These are phyloP conservation scores for Metarhizium rileyi DNA, from an alignment of 2,329 filamentous ascomycete genomes.

Conservation along the genomic window DNA sequence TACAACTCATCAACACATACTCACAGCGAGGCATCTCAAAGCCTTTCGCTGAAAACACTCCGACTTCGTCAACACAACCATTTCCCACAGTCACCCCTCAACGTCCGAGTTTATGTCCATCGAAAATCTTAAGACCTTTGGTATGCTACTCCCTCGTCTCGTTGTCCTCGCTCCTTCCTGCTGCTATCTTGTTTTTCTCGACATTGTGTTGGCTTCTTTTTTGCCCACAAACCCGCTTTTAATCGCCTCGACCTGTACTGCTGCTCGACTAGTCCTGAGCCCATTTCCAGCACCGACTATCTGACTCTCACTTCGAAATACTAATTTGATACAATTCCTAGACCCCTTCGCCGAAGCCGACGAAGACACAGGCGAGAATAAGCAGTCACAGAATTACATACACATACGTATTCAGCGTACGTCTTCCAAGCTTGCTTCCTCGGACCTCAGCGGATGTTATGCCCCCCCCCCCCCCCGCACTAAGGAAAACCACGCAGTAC, in stretches of 20 bases:
- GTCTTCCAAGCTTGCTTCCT: conserved; percentile 25
- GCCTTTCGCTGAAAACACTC: conserved; percentile 37
- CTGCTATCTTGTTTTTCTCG: background rate
- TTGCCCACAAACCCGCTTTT: background rate
- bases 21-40: conserved; percentile 35
- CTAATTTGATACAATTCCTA: conserved; percentile 25
- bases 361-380: conserved; percentile 94
- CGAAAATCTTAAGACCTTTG: conserved; percentile 96
- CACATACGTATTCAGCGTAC: conserved; percentile 99
- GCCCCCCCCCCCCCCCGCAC: no score
- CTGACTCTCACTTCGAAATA: background rate
- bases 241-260: background rate
- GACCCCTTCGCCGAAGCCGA: conserved; percentile 99
- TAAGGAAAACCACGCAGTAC: background rate
- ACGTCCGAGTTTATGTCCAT: conserved; percentile 94
- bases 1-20: conserved; percentile 10
- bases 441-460: background rate
- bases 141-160: conserved; percentile 39
- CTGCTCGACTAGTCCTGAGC: background rate
- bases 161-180: background rate
- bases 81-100: conserved; percentile 46
- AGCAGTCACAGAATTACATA: conserved; percentile 95
- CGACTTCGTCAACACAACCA: conserved; percentile 29
- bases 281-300: background rate
- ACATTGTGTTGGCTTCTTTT: background rate